Base-by-base conservation (phyloP, 805 yeast genomes). In the Saturnispora ahearnii region DNA sequence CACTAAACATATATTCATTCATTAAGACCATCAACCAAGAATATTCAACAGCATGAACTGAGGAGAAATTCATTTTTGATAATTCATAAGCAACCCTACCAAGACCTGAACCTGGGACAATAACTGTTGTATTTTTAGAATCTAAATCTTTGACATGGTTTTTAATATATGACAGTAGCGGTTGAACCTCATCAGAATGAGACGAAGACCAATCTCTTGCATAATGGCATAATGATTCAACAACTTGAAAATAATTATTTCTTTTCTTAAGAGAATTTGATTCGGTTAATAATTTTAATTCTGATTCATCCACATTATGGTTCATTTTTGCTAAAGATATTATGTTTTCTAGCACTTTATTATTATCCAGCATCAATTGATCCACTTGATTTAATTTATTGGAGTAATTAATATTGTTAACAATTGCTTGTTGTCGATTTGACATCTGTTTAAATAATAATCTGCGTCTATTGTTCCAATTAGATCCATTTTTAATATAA, bases 41-140 rank as follows among this genome's bases (percentile, higher is more conserved):
- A 59, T 73, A 78, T 61, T 90, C 98, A 31, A 87, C 74, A 0
- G 95, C 81, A 52, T 82, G 83, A 0, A 87, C 89, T 7, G 55
- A 41, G 7, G 51, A 26, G 53, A 70, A 74, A 6, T 68, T 59
- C 50, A 59, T 18, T 2, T 18, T 18, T 2, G 80, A 70, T 26
- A 87, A 52, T 52, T 81, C 87, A 60, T 81, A 81, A 1, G 96
- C 82, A 0, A 88, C 67, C 55, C 88, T 70, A 0, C 96, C 96
- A 26, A 85, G 69, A 0, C 98, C 98, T 1, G 93, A 78, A 0
- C 98, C 98, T 0, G 98, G 97, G 1, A 87, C 77, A 4, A 90
- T 66, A 0, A 87, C 73, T 11, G 77, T 65, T 0, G 86, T 77
- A 38, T 65, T 55, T 4, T 55, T 45, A 4, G 49, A 33, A 38